These are phyloP conservation scores for Platanus orientalis DNA, from an alignment of 164 flowering plant genomes.

Conservation along the genomic window DNA sequence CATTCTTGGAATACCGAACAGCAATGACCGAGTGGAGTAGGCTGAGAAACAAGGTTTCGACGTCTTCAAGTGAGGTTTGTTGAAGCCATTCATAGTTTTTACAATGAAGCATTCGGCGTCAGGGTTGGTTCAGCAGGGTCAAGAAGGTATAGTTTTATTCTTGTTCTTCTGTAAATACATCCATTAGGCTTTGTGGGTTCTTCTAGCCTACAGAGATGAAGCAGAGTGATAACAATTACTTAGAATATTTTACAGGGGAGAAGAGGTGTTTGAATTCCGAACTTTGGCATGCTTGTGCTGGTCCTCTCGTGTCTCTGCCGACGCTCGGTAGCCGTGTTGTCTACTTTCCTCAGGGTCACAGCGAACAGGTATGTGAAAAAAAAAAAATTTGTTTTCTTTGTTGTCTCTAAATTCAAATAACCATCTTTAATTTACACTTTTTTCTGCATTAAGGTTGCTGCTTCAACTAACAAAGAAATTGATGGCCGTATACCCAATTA, in stretches of 20 bases:
- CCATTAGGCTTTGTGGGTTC: background rate
- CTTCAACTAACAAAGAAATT: slow-evolving; percentile 78
- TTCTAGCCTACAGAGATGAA: too few species aligned
- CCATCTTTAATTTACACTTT: background rate
- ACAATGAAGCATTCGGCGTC: slow-evolving; percentile 40
- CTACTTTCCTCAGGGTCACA: slow-evolving; percentile 89
- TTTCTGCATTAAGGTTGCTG: slow-evolving; percentile 50
- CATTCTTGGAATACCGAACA: background rate
- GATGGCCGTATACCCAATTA: slow-evolving; percentile 83
- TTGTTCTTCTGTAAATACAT: background rate
- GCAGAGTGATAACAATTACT: too few species aligned
- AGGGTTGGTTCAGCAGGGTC: slow-evolving; percentile 49
- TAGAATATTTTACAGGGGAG: slow-evolving; percentile 41
- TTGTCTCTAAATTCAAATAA: background rate
- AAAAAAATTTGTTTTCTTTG: background rate
- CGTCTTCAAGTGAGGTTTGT: slow-evolving; percentile 3
- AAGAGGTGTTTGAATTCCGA: slow-evolving; percentile 86
- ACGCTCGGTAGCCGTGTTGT: slow-evolving; percentile 73
- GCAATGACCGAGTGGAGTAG: background rate
- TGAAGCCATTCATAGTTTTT: background rate
- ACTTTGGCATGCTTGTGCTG: slow-evolving; percentile 97
- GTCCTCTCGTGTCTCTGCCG: slow-evolving; percentile 84
- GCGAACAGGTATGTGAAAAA: slow-evolving; percentile 60
- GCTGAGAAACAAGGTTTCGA: slow-evolving; percentile 22
- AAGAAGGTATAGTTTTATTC: slow-evolving; percentile 30